A percentile compares a stretch with the other conserved stretches of the same genome.
These are phyloP conservation scores for Botrytis fabae DNA, from an alignment of 2,329 filamentous ascomycete genomes.

Conservation along the genomic window DNA sequence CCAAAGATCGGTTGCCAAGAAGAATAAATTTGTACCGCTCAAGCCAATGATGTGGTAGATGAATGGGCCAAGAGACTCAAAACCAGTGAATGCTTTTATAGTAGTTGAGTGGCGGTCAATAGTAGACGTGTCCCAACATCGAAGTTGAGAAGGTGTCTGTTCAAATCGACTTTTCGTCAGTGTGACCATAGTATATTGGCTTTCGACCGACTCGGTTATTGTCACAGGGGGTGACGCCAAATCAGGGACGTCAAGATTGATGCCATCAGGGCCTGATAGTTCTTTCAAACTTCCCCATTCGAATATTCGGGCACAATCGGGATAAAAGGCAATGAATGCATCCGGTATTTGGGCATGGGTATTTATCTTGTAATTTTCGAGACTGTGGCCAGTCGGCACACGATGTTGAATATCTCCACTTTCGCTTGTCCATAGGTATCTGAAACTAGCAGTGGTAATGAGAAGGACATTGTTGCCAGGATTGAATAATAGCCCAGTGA, in stretches of 20 bases:
- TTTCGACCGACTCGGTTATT: not conserved
- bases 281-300: not conserved
- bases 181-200: not conserved
- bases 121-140: not conserved
- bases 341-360: not conserved
- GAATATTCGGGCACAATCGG: not conserved
- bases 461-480: not conserved
- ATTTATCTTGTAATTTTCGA: not conserved
- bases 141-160: not conserved
- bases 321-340: not conserved
- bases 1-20: not conserved
- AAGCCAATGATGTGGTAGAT: not conserved
- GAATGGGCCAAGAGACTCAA: not conserved
- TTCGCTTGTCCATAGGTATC: not conserved
- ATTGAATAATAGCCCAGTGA: not conserved
- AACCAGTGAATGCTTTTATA: not conserved
- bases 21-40: not conserved
- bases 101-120: not conserved
- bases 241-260: not conserved
- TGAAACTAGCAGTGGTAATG: not conserved
- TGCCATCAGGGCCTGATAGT: not conserved
- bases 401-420: not conserved
- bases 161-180: not conserved
- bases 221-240: not conserved
- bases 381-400: not conserved